Base-by-base conservation (phyloP, 2,329 filamentous ascomycete genomes). In the Pseudocercospora ulei region DNA sequence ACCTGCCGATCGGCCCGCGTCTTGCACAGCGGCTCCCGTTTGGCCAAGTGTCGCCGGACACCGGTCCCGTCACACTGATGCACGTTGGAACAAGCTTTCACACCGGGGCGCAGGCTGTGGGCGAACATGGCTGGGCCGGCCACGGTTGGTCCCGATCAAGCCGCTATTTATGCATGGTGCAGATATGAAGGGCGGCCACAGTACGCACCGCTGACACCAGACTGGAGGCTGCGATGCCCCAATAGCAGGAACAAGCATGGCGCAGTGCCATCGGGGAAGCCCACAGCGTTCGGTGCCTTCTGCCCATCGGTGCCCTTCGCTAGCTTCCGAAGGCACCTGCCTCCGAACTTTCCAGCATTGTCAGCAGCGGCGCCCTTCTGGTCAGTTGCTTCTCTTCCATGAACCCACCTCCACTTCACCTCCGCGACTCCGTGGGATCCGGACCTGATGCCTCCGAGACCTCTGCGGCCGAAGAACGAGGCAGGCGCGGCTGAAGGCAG, bases 391-490 rank as follows among this genome's bases (percentile, higher is more conserved):
- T 28, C 38, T 34, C 28, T 35, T 20, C 30, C 12, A 26, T 28
- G 36, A 40, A 30, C 39, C 22, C 36, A 17, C 22, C 28, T 18
- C 12, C 19, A 22, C 24, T 22, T 19, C 12, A 18, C 30, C 27
- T 20, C 17, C 25, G 38, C 33, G 14, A 33, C 30, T 35, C 37
- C 16, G 23, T 38, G 12, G 34, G 17, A 36, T 27, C 28, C 12
- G 25, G 17, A 26, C 34, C 27, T 17, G 7, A 59, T 59, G 56
- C 51, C 56, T 54, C 56, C 56, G 18, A 52, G 56, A 33, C 51
- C 47, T n/a, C 35, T 59, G 26, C 54, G 56, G 33, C 56, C 56
- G 5, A 58, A 58, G 41, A 53, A 57, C 39, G 56, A 58, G 14
- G 47, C 51, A 12, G 41, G 16, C 20, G 31, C 36, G 4, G 28